Conservation (phyloP, 2,329 filamentous ascomycete genomes). For the Chaetomiaceae sp. region DNA sequence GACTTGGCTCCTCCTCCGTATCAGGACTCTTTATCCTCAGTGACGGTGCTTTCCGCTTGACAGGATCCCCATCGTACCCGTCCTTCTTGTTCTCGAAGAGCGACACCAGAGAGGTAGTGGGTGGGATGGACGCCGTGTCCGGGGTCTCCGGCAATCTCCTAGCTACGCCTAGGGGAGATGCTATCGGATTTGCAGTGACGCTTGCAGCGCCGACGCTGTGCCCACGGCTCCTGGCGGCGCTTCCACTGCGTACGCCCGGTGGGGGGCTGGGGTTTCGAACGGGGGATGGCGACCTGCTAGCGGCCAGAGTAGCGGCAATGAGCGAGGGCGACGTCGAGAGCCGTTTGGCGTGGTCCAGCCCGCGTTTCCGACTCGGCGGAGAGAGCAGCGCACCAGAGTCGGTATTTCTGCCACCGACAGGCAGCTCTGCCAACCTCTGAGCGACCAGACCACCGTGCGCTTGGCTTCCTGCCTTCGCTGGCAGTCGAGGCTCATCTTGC, state of each 20-base stretch:
- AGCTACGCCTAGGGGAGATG: conserved; percentile 26
- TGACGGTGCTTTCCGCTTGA: conserved; percentile 31
- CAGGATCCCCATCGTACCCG: conserved; percentile 27
- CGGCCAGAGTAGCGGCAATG: conserved; percentile 56
- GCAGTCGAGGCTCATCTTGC: background rate
- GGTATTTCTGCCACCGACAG: background rate
- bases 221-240: background rate
- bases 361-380: conserved; percentile 12
- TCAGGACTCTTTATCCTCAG: conserved; percentile 27
- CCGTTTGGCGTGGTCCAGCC: conserved; percentile 27
- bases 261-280: conserved; percentile 36
- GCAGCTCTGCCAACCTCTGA: conserved; percentile 25
- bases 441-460: conserved; percentile 18
- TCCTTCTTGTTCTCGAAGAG: conserved; percentile 55
- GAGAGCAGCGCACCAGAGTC: conserved; percentile 10
- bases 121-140: conserved; percentile 53
- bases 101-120: conserved; percentile 59
- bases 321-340: conserved; percentile 44
- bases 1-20: conserved; percentile 9
- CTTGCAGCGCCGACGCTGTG: conserved; percentile 22
- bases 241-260: conserved; percentile 5
- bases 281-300: conserved; percentile 53
- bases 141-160: conserved; percentile 26
- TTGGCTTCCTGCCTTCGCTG: conserved; percentile 1
- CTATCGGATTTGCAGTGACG: conserved; percentile 23